Evolutionary conservation across 345 rosid genomes (phyloP), one percentile per base, ranked within the genome.

Genomic region (Kernera saxatilis): DNA sequence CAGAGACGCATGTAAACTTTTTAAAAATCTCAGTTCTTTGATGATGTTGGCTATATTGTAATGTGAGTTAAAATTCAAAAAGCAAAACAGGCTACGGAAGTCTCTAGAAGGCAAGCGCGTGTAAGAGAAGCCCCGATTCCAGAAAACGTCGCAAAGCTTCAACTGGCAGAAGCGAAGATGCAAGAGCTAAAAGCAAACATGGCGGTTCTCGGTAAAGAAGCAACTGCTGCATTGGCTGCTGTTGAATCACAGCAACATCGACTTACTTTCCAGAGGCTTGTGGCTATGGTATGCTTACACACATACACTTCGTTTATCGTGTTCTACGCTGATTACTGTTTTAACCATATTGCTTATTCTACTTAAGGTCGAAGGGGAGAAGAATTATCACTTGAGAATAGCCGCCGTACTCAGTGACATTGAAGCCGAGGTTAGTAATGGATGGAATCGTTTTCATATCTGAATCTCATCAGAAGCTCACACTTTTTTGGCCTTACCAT

Each of bases 201-300:
- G 98, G 96, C 96, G 8, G 87, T 93, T 78, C 84, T 93, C 0
- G 98, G 98, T 67, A 93, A 93, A 81, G 98, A 93, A 87, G 98
- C 98, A 65, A 79, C 96, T 37, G 84, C 97, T 56, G 99, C 99
- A 65, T 82, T 94, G 83, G 90, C 97, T 63, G 95, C 99, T 63
- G 93, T 94, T 75, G 99, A 84, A 77, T 83, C 95, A 40, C 99
- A 91, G 85, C 99, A 94, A 79, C 92, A 82, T 44, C 85, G 95
- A 73, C 80, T 87, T 70, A 89, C 95, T 76, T 91, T 89, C 78
- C 99, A 94, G 77, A 86, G 97, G 81, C 87, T 94, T 79, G 89
- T 89, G 36, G 80, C 97, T 29, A 91, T 91, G 97, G 98, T 91
- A 81, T 43, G 61, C 6, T 33, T 13, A 22, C 17, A 39, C 50